Evolutionary conservation across 2,329 filamentous ascomycete species (phyloP).

Genomic region (Arachnomyces sp.): DNA sequence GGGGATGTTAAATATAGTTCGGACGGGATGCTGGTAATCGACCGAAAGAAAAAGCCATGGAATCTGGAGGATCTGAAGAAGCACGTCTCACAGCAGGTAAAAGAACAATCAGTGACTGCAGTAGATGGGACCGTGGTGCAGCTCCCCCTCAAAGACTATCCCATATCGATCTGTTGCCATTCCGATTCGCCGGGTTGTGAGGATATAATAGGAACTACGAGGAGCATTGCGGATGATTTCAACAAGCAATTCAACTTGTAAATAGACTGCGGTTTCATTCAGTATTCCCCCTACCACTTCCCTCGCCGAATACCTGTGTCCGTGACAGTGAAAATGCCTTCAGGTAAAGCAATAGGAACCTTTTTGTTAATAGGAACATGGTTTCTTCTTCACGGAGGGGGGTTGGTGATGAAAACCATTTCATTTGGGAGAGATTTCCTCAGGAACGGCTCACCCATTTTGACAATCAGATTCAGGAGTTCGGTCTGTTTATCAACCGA

Average conservation of each 20-base stretch:
- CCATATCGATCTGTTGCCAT: constrained; percentile 39
- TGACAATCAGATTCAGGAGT: too few relatives aligned
- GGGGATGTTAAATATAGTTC: constrained; percentile 49
- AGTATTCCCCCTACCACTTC: too few relatives aligned
- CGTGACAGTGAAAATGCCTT: too few relatives aligned
- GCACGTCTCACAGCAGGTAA: constrained; percentile 36
- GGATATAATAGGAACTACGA: constrained; percentile 35
- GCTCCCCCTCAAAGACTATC: constrained; percentile 35
- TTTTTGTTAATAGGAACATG: too few relatives aligned
- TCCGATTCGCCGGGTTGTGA: constrained; percentile 40
- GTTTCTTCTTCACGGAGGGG: too few relatives aligned
- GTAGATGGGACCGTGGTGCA: constrained; percentile 33
- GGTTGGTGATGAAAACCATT: too few relatives aligned
- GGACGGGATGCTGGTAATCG: constrained; percentile 46
- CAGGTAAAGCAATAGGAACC: too few relatives aligned
- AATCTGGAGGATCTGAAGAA: constrained; percentile 31
- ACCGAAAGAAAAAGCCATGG: constrained; percentile 50
- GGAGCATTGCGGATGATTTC: constrained; percentile 34
- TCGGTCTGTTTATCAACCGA: too few relatives aligned
- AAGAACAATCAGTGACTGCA: constrained; percentile 34
- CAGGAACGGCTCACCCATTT: too few relatives aligned
- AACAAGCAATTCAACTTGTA: constrained; percentile 25
- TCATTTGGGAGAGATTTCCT: too few relatives aligned
- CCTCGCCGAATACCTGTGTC: too few relatives aligned
- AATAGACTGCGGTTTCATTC: too few relatives aligned